A percentile compares a stretch with the other conserved stretches of the same genome.
Evolutionary conservation across 2,329 filamentous ascomycete genomes (phyloP).

Genomic region (Cercospora canescens): DNA sequence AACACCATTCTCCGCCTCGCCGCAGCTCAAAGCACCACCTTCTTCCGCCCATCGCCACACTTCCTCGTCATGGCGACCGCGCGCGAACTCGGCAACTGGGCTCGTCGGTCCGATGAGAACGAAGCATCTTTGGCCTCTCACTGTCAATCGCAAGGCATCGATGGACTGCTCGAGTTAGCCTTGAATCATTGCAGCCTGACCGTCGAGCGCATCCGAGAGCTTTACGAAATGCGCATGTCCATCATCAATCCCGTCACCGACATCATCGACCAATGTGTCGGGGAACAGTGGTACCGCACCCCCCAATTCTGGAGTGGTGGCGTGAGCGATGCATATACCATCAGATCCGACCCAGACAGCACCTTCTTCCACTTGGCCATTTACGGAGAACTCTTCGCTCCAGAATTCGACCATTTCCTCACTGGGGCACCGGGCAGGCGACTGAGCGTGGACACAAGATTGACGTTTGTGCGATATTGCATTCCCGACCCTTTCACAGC

Average conservation of each 20-base stretch:
- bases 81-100: constrained; percentile 37
- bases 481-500: constrained; percentile 30
- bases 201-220: constrained; percentile 34
- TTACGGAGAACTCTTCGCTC: constrained; percentile 36
- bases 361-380: constrained; percentile 36
- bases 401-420: constrained; percentile 28
- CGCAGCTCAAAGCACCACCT: constrained; percentile 35
- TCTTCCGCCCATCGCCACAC: constrained; percentile 41
- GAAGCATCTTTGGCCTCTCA: constrained; percentile 24
- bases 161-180: constrained; percentile 35
- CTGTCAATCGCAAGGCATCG: constrained; percentile 30
- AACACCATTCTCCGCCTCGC: constrained; percentile 36
- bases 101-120: constrained; percentile 27
- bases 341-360: constrained; percentile 26
- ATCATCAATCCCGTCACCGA: constrained; percentile 37
- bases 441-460: constrained; percentile 27
- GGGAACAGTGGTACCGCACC: constrained; percentile 31
- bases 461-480: constrained; percentile 37
- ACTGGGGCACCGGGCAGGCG: neutral
- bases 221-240: constrained; percentile 32
- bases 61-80: constrained; percentile 39
- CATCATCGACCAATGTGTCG: constrained; percentile 38
- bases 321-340: constrained; percentile 33
- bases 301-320: constrained; percentile 36
- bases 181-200: constrained; percentile 34